A percentile compares a stretch with the other conserved stretches of the same genome.
phyloP scores from a whole-genome alignment of 192 early-diverging fungal species.

The Backusella liffmaniae region DNA sequence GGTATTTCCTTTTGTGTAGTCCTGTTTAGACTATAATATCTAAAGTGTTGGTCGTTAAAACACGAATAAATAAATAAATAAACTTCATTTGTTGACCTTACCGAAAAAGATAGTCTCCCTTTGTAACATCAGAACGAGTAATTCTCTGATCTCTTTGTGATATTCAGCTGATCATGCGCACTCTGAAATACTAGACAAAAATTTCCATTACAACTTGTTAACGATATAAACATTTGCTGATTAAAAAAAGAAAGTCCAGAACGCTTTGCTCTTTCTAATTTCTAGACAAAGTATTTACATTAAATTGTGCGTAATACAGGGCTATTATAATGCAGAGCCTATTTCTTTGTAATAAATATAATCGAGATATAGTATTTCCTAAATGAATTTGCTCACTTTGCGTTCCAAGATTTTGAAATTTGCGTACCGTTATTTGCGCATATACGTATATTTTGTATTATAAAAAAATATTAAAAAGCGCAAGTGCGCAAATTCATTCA shows the following conservation, averaged over 20 bases:
- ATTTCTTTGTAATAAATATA: too few relatives aligned
- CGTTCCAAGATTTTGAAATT: too few relatives aligned
- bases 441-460: too few relatives aligned
- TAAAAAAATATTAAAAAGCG: too few relatives aligned
- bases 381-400: too few relatives aligned
- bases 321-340: too few relatives aligned
- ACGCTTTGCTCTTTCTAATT: background rate
- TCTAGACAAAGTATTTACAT: too few relatives aligned
- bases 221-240: background rate
- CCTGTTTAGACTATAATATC: background rate
- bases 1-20: background rate
- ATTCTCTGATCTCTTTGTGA: background rate
- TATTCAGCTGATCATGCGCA: background rate
- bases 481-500: too few relatives aligned
- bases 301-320: too few relatives aligned
- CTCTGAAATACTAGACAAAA: background rate
- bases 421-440: too few relatives aligned
- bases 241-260: background rate
- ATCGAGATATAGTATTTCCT: too few relatives aligned
- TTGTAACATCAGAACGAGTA: background rate
- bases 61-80: background rate
- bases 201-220: background rate
- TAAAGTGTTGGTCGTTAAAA: background rate
- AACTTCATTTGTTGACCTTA: background rate
- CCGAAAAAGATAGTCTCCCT: background rate